Base-by-base conservation (phyloP, 2,329 filamentous ascomycete genomes). In the Dactylellina leptospora region DNA sequence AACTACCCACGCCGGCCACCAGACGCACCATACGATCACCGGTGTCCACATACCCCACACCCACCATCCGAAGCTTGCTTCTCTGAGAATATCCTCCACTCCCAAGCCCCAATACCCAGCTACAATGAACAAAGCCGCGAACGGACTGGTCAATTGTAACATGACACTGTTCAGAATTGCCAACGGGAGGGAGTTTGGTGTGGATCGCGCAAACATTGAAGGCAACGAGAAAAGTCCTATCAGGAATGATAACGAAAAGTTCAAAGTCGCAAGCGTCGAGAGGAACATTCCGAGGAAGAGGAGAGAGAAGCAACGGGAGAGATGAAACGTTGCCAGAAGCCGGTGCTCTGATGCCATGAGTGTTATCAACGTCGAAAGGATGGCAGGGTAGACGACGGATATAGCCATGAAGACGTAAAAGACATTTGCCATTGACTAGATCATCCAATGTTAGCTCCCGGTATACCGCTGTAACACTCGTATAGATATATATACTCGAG, bases 251-350 rank as follows among this genome's bases (percentile, higher is more conserved):
- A 97, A 87, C 2, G 90, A 92, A 83, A 99, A 99, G 81, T 99
- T 99, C 55, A 99, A 86, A 0, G 93, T 99, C 1, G 95, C 93
- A 10, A 99, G 88, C 0, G 93, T 90, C 10, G 93, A 93, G 74
- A 99, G 87, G 77, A 92, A 93, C 83, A 97, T 91, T 76, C 95
- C 95, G 0, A 97, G 86, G 8, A 96, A 84, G 10, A 99, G 87
- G n/a, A 97, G 86, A 4, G 92, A 96, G 82, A 97, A 92, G 66
- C 90, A 95, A 79, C 96, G 93, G 74, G 92, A 87, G 55, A 97
- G 86, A 50, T 88, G 85, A 77, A 89, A 88, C 77, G 89, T 78
- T 93, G 91, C 2, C 79, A 75, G 0, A 87, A 88, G 1, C 87
- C 86, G 22, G 79, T 80, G 77, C 80, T 85, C 72, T 81, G 80